Evolutionary conservation across 495 filamentous ascomycete species (phyloP), one percentile per base, ranked within the genome.

Genomic region (Hypoxylon fuscum): DNA sequence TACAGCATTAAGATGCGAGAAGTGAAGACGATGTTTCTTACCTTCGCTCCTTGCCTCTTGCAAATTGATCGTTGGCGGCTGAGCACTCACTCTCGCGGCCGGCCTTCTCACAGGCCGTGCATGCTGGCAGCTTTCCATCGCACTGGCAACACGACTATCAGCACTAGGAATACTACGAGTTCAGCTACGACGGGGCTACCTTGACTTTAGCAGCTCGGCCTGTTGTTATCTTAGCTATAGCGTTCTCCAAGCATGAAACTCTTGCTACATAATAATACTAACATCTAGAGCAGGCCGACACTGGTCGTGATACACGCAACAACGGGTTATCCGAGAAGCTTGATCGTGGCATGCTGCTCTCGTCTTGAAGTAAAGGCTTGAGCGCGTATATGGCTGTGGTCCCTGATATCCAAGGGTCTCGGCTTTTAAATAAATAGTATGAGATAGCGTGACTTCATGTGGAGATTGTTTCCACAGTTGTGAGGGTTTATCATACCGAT

Each of bases 11-110:
- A 60, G 56, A 32, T 15, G 8, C 17, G 2, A 40, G 7, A 40
- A 2, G 8, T 18, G 31, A 51, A 40, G 8, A 11, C 25, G 25
- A 44, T 34, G 7, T 32, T 23, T 64, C 70, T 68, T 57, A 81
- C 83, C 83, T 97, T 65, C 93, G 82, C 71, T 98, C 94, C 75
- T 96, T 97, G 21, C 94, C 94, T 54, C 90, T 85, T 11, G 93
- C 92, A 73, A 97, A 96, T 73, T 96, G 90, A 69, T 97, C 94
- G 57, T 91, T 96, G 1, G 93, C 91, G 32, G 91, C 90, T n/a
- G 92, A 94, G 72, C 94, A 98, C 59, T 91, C 90, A 62, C 81
- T 84, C 37, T 87, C 85, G 50, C 88, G 89, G 35, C 90, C 90
- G 6, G 89, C 88, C 70, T 89, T 90, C 71, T 96, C 93, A 67